Base-by-base conservation (phyloP, 371 early-diverging fungal species). In the Parasitella parasitica region DNA sequence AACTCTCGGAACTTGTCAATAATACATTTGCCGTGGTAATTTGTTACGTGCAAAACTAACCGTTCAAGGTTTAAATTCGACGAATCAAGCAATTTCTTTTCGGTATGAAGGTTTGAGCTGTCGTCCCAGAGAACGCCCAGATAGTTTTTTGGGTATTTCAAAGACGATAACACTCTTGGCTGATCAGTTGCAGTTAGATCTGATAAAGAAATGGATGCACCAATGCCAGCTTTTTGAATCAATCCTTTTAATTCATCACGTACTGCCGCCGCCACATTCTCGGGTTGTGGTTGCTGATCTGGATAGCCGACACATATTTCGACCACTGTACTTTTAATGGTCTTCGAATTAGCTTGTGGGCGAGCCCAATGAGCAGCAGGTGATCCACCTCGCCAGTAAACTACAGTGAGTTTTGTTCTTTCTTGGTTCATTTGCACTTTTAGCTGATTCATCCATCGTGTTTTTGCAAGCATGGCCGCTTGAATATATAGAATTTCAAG, bases 401-500 rank as follows among this genome's bases (percentile, higher is more conserved):
- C 66, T 15, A 91, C 61, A 4, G 76, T 73, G 3, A 91, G 75
- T 38, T 76, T 74, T 0, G 87, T 76, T 16, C 89, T 70, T 16
- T 77, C 68, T 2, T 63, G 53, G 37, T 79, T 78, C 78, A 91
- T 81, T 32, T 89, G 86, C 3, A 88, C 83, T 28, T 80, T 76
- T 36, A 91, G 75, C 55, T 84, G 83, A 36, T 87, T 85, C 6
- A 85, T 75, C 89, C 89, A 89, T 57, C 86, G 78, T 20, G 85
- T 82, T 28, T 82, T 84, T n/a, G 79, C 67, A 41, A 89, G 62
- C 55, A 83, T 76, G 12, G 71, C 66, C 0, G 87, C 77, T 76
- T 91, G 90, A 58, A 82, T 82, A 57, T 77, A 80, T 15, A 91
- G 64, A 12, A 86, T 78, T 59, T 90, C 90, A 13, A 90, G 67